Evolutionary conservation across 2,329 filamentous ascomycete genomes (phyloP).

Genomic region (Fusarium illudens): DNA sequence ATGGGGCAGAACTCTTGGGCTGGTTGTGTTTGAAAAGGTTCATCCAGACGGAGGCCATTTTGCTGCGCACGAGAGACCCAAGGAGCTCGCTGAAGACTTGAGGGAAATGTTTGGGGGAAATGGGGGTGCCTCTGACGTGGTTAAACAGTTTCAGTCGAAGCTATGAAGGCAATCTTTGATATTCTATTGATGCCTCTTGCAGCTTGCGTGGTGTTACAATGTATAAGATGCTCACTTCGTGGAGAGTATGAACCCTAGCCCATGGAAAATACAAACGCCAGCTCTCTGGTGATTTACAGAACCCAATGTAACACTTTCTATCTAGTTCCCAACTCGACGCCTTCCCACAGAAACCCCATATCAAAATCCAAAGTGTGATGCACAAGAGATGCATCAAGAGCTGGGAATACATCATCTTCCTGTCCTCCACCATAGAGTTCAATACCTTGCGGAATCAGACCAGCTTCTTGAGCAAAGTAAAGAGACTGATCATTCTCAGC

Average conservation of each 20-base stretch:
- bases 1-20: conserved; percentile 67
- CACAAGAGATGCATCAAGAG: not conserved
- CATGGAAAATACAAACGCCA: not conserved
- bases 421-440: not conserved
- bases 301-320: not conserved
- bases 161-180: not conserved
- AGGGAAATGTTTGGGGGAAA: conserved; percentile 65
- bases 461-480: conserved; percentile 17
- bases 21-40: conserved; percentile 64
- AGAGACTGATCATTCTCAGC: conserved; percentile 25
- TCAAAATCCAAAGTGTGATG: not conserved
- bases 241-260: not conserved
- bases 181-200: not conserved
- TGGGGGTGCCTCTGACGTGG: conserved; percentile 54
- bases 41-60: conserved; percentile 67
- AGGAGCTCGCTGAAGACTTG: conserved; percentile 61
- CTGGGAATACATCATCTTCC: not conserved
- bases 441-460: conserved; percentile 1
- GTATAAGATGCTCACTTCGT: not conserved
- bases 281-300: not conserved
- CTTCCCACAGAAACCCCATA: not conserved
- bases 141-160: conserved; percentile 27
- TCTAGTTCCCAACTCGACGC: not conserved
- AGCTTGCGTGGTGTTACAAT: not conserved
- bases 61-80: conserved; percentile 66